phyloP scores from a whole-genome alignment of 257 asterid genomes.

The Solanum dulcamara region DNA sequence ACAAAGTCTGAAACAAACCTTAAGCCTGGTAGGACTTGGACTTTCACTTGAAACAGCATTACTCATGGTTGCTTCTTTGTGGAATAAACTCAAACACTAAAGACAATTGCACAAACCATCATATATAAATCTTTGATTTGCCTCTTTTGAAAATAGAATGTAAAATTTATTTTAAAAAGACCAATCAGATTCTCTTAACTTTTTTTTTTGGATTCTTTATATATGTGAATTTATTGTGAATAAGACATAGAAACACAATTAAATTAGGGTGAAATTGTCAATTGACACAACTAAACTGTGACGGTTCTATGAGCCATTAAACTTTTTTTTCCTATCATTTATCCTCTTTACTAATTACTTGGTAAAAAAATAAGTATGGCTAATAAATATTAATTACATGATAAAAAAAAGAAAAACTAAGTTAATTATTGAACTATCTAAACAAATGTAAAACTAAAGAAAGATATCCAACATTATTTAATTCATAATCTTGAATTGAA shows the following conservation, averaged over 20 bases:
- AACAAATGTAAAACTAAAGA: too few species aligned
- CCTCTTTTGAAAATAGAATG: not conserved
- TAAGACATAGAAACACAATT: not conserved
- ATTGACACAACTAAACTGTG: not conserved
- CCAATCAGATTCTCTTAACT: not conserved
- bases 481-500: too few species aligned
- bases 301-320: not conserved
- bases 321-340: not conserved
- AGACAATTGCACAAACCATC: not conserved
- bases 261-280: not conserved
- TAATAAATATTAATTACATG: not conserved
- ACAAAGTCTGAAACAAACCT: conserved; percentile 33
- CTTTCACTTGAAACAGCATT: conserved; percentile 1
- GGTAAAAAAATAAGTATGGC: not conserved
- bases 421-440: too few species aligned
- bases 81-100: not conserved
- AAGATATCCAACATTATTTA: too few species aligned
- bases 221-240: not conserved
- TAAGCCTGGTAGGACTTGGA: conserved; percentile 40
- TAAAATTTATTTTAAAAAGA: not conserved
- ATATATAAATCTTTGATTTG: not conserved
- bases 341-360: not conserved
- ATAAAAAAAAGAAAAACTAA: too few species aligned
- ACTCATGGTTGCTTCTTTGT: conserved; percentile 12
- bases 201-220: not conserved